Conservation (phyloP, 2,329 filamentous ascomycete species). For the Penicillium thymicola region DNA sequence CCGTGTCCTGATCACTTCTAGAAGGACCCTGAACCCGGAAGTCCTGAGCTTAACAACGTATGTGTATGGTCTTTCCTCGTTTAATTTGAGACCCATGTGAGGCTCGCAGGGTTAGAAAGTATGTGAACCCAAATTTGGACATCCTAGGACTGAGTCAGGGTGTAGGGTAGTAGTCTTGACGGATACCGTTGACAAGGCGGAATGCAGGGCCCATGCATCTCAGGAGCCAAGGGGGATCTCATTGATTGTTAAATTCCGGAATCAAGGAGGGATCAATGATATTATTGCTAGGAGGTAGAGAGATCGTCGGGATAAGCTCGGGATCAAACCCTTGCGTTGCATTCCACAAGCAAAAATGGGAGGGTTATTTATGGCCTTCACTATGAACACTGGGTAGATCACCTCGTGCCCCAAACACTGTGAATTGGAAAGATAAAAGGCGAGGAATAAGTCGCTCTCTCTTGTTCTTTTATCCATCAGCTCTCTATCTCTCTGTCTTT, state of each 20-base stretch:
- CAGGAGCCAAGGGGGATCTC: constrained; percentile 13
- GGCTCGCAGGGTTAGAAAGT: background rate
- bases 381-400: background rate
- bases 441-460: background rate
- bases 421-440: constrained; percentile 22
- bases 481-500: constrained; percentile 2
- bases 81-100: background rate
- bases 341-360: constrained; percentile 19
- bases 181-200: constrained; percentile 15
- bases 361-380: constrained; percentile 12
- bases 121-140: background rate
- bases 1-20: background rate
- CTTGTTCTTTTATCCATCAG: constrained; percentile 2
- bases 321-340: constrained; percentile 17
- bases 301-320: background rate
- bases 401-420: constrained; percentile 4
- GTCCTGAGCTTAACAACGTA: background rate
- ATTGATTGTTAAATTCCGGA: constrained; percentile 15
- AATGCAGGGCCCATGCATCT: constrained; percentile 17
- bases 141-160: background rate
- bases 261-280: constrained; percentile 11
- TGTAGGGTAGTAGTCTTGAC: constrained; percentile 7
- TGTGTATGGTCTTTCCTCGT: background rate
- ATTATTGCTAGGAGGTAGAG: background rate
- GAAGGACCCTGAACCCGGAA: background rate